Percentiles rank a stretch among this genome's conserved stretches.
phyloP scores from a whole-genome alignment of 2,329 filamentous ascomycete genomes.

The Epichloe gansuensis region DNA sequence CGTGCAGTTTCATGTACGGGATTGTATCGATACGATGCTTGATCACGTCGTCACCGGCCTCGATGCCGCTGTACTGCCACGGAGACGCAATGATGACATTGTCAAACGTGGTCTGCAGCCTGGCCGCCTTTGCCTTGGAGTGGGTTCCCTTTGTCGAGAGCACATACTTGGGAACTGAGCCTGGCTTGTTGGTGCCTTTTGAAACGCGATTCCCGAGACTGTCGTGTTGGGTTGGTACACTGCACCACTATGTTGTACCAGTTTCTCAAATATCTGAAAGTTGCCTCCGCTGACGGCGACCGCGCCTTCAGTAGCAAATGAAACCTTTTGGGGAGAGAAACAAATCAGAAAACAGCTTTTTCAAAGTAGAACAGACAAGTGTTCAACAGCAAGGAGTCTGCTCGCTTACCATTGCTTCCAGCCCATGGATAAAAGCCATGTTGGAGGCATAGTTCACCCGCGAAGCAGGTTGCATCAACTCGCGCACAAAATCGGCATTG shows the following conservation, averaged over 20 bases:
- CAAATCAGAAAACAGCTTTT: neutral
- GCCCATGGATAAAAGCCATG: conserved; percentile 69
- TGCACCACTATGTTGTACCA: conserved; percentile 56
- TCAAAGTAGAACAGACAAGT: neutral
- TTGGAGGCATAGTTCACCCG: conserved; percentile 94
- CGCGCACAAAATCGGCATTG: conserved; percentile 52
- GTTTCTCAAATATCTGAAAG: conserved; percentile 83
- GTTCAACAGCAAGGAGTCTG: neutral
- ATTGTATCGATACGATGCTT: conserved; percentile 61
- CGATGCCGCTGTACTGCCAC: conserved; percentile 66
- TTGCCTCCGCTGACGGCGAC: conserved; percentile 74
- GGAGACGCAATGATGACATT: conserved; percentile 74
- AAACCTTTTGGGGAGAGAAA: conserved; percentile 37
- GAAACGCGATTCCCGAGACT: conserved; percentile 47
- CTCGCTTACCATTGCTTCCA: conserved; percentile 64
- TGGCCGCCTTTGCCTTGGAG: conserved; percentile 17
- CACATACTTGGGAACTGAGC: conserved; percentile 32
- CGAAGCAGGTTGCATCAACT: conserved; percentile 83
- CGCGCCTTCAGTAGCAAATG: conserved; percentile 79
- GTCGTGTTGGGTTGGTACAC: conserved; percentile 52
- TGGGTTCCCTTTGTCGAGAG: conserved; percentile 25
- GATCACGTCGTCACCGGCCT: conserved; percentile 50
- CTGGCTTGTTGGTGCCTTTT: conserved; percentile 27
- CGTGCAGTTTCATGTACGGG: conserved; percentile 78
- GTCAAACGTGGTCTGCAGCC: conserved; percentile 52